Base-by-base conservation (phyloP, 1,284 basidiomycete species). In the Coniophora puteana region DNA sequence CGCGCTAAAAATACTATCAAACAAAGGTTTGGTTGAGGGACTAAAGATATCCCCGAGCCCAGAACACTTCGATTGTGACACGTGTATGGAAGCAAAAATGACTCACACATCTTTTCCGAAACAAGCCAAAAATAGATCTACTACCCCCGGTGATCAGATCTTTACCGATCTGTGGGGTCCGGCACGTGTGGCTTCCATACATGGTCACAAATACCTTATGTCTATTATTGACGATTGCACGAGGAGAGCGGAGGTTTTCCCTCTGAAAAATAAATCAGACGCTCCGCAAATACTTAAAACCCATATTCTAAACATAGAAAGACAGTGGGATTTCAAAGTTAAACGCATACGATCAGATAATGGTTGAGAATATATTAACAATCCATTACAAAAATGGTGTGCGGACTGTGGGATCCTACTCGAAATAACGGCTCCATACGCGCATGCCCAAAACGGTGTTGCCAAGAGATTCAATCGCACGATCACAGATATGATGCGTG, bases 371-470 rank as follows among this genome's bases (percentile, higher is more conserved):
- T 51, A 51, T 16, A 26, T 49, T 0, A 46, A 46, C 13, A 8
- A 18, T 0, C 18, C 38, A 5, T 24, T 49, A 0, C 5, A 3
- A 1, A 41, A 25, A 0, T 38, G 26, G n/a, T 29, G 23, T 17
- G 8, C 8, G 5, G 16, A 38, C n/a, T 4, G 18, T 10, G 26
- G 36, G 6, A 38, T 38, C 12, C 10, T 17, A 17, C 6, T 27
- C 2, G 23, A 38, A 27, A 4, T 10, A 8, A 50, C 41, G 1
- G 30, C 40, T 1, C 47, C 47, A 3, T 27, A 44, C 18, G 38
- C 39, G 0, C 43, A 40, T 3, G 24, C 35, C 16, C 43, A 51
- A 28, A 51, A 50, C 22, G 43, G 48, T 0, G 5, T 45, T 1
- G 35, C 43, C 0, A 35, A 51, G 11, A n/a, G 18, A 1, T 38